Percentiles rank a stretch among this genome's conserved stretches.
Conservation (phyloP, 345 rosid species). For the Pelargonium nanum region DNA sequence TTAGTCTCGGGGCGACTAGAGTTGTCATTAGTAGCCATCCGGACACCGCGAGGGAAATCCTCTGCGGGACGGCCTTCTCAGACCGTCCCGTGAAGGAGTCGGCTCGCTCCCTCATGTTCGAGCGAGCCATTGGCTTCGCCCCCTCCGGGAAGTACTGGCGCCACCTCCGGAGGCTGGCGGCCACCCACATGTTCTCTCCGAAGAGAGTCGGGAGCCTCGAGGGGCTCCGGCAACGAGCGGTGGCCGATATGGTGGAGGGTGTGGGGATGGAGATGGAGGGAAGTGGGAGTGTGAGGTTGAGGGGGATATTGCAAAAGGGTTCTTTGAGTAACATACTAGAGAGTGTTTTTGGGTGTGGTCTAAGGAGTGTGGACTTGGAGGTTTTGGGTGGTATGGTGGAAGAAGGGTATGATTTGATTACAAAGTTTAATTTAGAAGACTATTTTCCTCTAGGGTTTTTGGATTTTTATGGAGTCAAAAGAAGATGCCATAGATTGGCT, state of each 20-base stretch:
- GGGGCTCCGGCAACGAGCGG: slow-evolving; percentile 25
- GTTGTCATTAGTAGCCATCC: slow-evolving; percentile 54
- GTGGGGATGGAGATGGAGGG: slow-evolving; percentile 20
- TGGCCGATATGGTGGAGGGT: slow-evolving; percentile 21
- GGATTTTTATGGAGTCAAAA: slow-evolving; percentile 51
- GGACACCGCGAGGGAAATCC: slow-evolving; percentile 50
- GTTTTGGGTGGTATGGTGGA: slow-evolving; percentile 32
- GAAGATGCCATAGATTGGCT: slow-evolving; percentile 39
- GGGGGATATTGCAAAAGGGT: slow-evolving; percentile 30
- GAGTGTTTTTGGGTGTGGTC: slow-evolving; percentile 42
- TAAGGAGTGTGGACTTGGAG: slow-evolving; percentile 4
- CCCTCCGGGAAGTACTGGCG: slow-evolving; percentile 51
- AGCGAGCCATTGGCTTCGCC: slow-evolving; percentile 66
- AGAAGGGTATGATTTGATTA: slow-evolving; percentile 49
- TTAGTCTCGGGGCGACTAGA: slow-evolving; percentile 39
- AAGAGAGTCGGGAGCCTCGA: slow-evolving; percentile 29
- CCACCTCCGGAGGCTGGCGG: slow-evolving; percentile 38
- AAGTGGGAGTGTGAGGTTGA: slow-evolving; percentile 23
- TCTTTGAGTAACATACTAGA: slow-evolving; percentile 38
- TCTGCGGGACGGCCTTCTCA: slow-evolving; percentile 32
- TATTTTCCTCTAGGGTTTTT: slow-evolving; percentile 35
- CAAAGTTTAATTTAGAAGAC: slow-evolving; percentile 44
- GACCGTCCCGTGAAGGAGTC: slow-evolving; percentile 58
- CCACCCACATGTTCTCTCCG: slow-evolving; percentile 47
- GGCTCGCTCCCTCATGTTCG: slow-evolving; percentile 48